Conservation (phyloP, 2,329 filamentous ascomycete genomes). For the Sporothrix pallida region DNA sequence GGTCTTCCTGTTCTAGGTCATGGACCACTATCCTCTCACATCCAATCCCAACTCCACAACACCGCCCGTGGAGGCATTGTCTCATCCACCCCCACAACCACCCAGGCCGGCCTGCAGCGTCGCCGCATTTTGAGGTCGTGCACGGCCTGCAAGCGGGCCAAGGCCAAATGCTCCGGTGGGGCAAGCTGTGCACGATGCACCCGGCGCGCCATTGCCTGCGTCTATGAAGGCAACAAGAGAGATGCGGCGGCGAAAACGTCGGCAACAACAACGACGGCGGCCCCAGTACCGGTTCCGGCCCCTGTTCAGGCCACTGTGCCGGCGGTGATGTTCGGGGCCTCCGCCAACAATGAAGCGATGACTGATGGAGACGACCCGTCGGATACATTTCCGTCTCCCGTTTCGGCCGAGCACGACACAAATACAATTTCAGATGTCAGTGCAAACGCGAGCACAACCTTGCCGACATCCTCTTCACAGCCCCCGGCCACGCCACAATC, state of each 20-base stretch:
- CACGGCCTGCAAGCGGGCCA: constrained; percentile 64
- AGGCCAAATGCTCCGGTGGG: constrained; percentile 56
- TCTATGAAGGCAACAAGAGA: constrained; percentile 27
- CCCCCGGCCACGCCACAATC: neutral
- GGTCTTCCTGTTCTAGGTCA: neutral
- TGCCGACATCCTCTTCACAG: neutral
- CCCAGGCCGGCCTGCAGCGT: constrained; percentile 32
- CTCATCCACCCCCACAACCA: constrained; percentile 9
- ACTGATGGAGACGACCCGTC: neutral
- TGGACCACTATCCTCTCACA: neutral
- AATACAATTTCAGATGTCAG: too few species aligned
- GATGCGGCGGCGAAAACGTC: neutral
- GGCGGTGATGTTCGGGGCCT: neutral
- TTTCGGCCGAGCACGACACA: neutral
- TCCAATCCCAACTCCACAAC: neutral
- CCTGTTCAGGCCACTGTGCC: neutral
- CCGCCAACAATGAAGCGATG: neutral
- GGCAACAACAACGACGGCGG: neutral
- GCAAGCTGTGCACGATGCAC: constrained; percentile 26
- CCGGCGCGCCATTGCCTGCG: constrained; percentile 21
- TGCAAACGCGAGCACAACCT: neutral
- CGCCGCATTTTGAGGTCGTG: constrained; percentile 50
- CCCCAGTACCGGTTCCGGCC: neutral
- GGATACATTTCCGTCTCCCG: constrained; percentile 6
- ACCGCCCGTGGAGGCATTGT: neutral